Base-by-base conservation (phyloP, 768 basidiomycete genomes). In the Pleurotus cornucopiae region DNA sequence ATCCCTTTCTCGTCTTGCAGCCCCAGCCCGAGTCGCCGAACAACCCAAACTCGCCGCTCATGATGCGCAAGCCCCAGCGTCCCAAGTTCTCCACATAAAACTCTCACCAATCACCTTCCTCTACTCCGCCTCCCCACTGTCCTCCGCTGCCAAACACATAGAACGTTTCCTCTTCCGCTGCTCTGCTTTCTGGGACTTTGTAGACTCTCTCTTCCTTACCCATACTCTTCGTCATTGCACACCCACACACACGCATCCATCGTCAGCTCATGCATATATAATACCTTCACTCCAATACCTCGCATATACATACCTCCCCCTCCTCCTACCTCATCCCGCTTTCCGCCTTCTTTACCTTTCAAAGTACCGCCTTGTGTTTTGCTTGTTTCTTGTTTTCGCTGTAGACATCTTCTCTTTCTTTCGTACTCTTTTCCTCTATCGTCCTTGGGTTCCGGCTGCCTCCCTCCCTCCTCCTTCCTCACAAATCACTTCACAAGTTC, bases 41-140 rank as follows among this genome's bases (percentile, higher is more conserved):
- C 56, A 73, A 74, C 45, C 69, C 71, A 14, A 77, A 76, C 16
- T 68, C 76, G 12, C 76, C 78, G 7, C 57, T 84, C 59, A 83
- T 82, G 79, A 84, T 83, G 80, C 79, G 78, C 48, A 77, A 76
- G 73, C 70, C 78, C 1, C 39, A 26, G 37, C 9, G 51, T 16
- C 54, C 41, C 34, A 55, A 55, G 39, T 46, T 55, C 54, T 34
- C 41, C 20, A 45, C 54, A 37, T 55, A 23, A 55, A 21, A n/a
- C 5, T 1, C 7, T 13, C 9, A 18, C 30, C 45, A 18, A 25
- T 21, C 41, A 4, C 16, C 39, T 40, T 40, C 30, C 13, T 30
- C 25, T 25, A 2, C 12, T 21, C 37, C 25, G 25, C 48, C 2
- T 26, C 20, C 6, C 25, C 9, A 1, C 6, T 13, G 1, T 30